These are phyloP conservation scores for Pseudozyma flocculosa DNA, from an alignment of 1,284 basidiomycete genomes.

Conservation along the genomic window DNA sequence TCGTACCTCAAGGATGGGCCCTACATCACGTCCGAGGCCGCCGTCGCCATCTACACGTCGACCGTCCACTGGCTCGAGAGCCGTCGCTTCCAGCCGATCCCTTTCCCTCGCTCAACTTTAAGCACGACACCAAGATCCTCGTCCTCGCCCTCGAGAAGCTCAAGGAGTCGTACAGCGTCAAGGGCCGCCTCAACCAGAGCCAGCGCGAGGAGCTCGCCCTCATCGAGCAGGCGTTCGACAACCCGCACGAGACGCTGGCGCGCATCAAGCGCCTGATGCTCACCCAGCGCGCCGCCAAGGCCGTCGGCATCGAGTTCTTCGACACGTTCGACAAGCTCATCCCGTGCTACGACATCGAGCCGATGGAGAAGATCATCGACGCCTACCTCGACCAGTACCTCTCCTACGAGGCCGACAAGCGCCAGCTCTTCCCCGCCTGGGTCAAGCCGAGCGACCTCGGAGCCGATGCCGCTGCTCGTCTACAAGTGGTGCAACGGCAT, in stretches of 20 bases:
- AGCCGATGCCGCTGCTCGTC: slow-evolving; percentile 56
- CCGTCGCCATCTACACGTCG: slow-evolving; percentile 57
- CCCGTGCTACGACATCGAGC: slow-evolving; percentile 57
- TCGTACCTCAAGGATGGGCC: slow-evolving; percentile 57
- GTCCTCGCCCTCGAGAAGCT: slow-evolving; percentile 56
- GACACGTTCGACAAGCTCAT: slow-evolving; percentile 57
- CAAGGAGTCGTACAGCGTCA: slow-evolving; percentile 57
- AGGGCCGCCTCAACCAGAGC: slow-evolving; percentile 56
- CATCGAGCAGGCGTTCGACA: slow-evolving; percentile 58
- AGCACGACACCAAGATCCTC: slow-evolving; percentile 57
- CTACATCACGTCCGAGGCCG: slow-evolving; percentile 56
- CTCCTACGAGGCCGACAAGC: slow-evolving; percentile 57
- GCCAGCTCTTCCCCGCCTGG: slow-evolving; percentile 58
- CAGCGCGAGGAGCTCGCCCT: slow-evolving; percentile 57
- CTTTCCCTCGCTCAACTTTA: slow-evolving; percentile 57
- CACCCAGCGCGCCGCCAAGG: slow-evolving; percentile 58
- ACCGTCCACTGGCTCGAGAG: slow-evolving; percentile 58
- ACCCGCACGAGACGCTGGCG: slow-evolving; percentile 57
- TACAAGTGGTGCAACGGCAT: slow-evolving; percentile 59
- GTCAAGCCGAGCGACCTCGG: slow-evolving; percentile 58
- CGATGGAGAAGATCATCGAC: slow-evolving; percentile 58
- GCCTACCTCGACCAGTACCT: slow-evolving; percentile 58
- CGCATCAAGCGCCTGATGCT: slow-evolving; percentile 58
- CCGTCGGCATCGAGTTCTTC: slow-evolving; percentile 57
- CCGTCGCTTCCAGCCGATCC: slow-evolving; percentile 56